Conservation (phyloP, 2,329 filamentous ascomycete species). For the Chrysosporium keratinophilum region DNA sequence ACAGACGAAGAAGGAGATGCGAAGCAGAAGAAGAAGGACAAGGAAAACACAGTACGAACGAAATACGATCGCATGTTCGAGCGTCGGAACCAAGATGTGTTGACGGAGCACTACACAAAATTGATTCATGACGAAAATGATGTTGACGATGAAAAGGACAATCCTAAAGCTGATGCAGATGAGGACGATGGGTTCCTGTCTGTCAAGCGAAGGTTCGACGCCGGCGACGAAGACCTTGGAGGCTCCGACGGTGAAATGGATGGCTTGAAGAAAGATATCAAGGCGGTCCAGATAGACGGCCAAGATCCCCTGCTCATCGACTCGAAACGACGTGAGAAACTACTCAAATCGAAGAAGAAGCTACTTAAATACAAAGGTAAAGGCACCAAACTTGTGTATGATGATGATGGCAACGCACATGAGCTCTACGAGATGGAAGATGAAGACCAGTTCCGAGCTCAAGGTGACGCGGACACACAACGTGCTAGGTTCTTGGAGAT, state of each 20-base stretch:
- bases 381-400: constrained; percentile 76
- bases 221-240: constrained; percentile 49
- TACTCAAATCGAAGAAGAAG: constrained; percentile 92
- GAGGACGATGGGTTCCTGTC: constrained; percentile 74
- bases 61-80: constrained; percentile 99
- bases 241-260: constrained; percentile 37
- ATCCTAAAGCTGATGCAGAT: constrained; percentile 42
- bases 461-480: constrained; percentile 66
- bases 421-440: constrained; percentile 79
- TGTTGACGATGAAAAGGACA: constrained; percentile 26
- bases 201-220: constrained; percentile 76
- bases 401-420: constrained; percentile 80
- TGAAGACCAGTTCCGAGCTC: constrained; percentile 66
- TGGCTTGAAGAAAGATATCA: constrained; percentile 28
- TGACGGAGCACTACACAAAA: constrained; percentile 88
- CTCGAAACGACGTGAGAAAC: constrained; percentile 88
- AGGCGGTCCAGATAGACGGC: constrained; percentile 45
- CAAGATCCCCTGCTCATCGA: constrained; percentile 69
- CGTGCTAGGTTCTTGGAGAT: constrained; percentile 65
- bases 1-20: constrained; percentile 38
- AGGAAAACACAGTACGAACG: constrained; percentile 68
- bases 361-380: constrained; percentile 82
- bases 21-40: constrained; percentile 42
- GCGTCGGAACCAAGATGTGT: constrained; percentile 84
- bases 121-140: constrained; percentile 56